phyloP scores from a whole-genome alignment of 108 stramenopile genomes.

The Cylindrotheca fusiformis region DNA sequence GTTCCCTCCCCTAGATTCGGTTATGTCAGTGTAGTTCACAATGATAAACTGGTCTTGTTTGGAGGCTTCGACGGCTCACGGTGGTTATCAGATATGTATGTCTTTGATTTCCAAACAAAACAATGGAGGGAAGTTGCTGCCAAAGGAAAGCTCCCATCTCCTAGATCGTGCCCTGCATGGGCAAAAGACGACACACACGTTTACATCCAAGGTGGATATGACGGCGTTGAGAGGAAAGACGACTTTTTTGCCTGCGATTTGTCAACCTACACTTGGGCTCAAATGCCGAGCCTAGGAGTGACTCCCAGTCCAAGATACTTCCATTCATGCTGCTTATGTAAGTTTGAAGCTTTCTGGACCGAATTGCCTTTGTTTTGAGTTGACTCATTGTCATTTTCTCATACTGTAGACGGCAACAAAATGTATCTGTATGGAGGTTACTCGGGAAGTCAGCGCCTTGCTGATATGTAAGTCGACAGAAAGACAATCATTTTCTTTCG shows the following conservation, averaged over 20 bases:
- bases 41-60: constrained; percentile 86
- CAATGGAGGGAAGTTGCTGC: constrained; percentile 70
- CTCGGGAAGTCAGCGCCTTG: constrained; percentile 81
- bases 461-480: constrained; percentile 78
- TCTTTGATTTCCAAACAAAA: constrained; percentile 71
- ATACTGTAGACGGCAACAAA: constrained; percentile 63
- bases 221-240: constrained; percentile 89
- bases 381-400: neutral
- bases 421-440: constrained; percentile 93
- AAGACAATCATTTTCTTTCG: constrained; percentile 48
- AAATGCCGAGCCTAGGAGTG: constrained; percentile 81
- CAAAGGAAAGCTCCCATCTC: constrained; percentile 54
- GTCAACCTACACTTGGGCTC: constrained; percentile 82
- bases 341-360: neutral
- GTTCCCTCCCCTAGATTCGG: constrained; percentile 86
- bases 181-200: constrained; percentile 83
- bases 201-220: constrained; percentile 94
- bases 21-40: constrained; percentile 87
- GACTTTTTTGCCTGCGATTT: constrained; percentile 91
- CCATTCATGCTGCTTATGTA: constrained; percentile 84
- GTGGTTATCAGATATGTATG: constrained; percentile 89
- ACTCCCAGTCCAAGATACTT: constrained; percentile 90
- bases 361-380: neutral
- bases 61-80: constrained; percentile 89
- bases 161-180: constrained; percentile 88